Evolutionary conservation across 108 stramenopile genomes (phyloP).

Genomic region (Nitzschia palea): DNA sequence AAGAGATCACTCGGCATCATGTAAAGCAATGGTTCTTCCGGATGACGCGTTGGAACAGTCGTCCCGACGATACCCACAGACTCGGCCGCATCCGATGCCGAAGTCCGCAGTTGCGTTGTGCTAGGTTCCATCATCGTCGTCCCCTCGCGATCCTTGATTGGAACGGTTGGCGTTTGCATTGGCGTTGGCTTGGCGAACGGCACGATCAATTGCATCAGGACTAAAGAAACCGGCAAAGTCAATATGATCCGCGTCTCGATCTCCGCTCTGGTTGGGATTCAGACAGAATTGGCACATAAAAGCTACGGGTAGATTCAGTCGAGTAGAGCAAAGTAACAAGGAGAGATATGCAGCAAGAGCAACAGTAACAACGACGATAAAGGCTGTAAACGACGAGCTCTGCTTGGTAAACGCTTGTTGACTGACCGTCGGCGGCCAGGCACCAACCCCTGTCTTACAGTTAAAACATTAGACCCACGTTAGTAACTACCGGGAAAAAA

Average conservation of each 20-base stretch:
- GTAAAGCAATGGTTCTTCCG: conserved; percentile 62
- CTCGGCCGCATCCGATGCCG: conserved; percentile 1
- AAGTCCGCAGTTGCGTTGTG: conserved; percentile 11
- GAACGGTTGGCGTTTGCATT: neutral
- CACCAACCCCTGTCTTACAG: no score
- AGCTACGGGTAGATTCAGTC: no score
- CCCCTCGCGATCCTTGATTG: conserved; percentile 26
- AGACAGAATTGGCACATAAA: conserved; percentile 84
- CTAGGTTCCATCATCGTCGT: conserved; percentile 77
- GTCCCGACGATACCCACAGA: neutral
- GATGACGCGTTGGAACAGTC: conserved; percentile 4
- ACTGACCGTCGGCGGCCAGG: no score
- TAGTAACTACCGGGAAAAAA: no score
- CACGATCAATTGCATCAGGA: conserved; percentile 68
- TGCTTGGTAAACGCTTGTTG: no score
- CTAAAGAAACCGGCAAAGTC: conserved; percentile 79
- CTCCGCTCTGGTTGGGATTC: conserved; percentile 26
- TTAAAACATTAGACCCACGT: no score
- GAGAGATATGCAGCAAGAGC: neutral
- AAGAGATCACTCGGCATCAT: conserved; percentile 47
- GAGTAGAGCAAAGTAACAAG: neutral
- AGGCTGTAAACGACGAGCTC: no score
- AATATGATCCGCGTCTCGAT: conserved; percentile 46
- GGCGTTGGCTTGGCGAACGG: conserved; percentile 48
- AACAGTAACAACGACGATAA: no score